Evolutionary conservation across 441 rosid genomes (phyloP), one percentile per base, ranked within the genome.

Genomic region (Erodium texanum): DNA sequence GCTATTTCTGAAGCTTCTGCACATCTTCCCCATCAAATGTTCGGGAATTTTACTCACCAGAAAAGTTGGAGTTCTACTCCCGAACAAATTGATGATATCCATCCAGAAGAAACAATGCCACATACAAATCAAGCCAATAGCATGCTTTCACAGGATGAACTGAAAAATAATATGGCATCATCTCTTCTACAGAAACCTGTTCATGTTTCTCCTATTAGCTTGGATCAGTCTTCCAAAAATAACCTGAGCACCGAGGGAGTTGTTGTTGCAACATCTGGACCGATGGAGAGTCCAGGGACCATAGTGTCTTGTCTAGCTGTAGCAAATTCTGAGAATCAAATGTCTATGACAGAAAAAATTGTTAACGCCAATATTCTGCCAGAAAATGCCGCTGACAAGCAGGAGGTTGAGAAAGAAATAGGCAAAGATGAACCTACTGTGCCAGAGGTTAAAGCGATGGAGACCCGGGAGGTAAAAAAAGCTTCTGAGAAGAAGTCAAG

Each of bases 401-500:
- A 41, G 70, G 77, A 52, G 64, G 73, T 62, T 70, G 82, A 76
- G 72, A 84, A 70, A 64, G 87, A 76, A 56, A 72, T 66, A 50
- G 38, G 66, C 72, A 76, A 34, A 70, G 76, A 70, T 58, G 84
- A 76, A 70, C 71, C 75, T 38, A 62, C 81, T 24, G 68, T 56
- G 22, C 78, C 78, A 43, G 92, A 78, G 73, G 74, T 63, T 29
- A 84, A 82, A 74, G 75, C 64, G 77, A 77, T 54, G 69, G 97
- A 89, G 77, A 77, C 70, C 38, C 80, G 81, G 65, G 96, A 86
- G 69, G 82, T 71, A 20, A 86, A 81, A 68, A 95, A 89, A 74
- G 70, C 84, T 66, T 81, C 88, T 19, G 98, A 86, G 72, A 95
- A 92, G 88, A 92, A 89, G 82, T 80, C 96, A 23, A 88, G 85